Percentiles rank a stretch among this genome's conserved stretches.
Conservation (phyloP, 352 stramenopile genomes). For the Phytopythium boreale region DNA sequence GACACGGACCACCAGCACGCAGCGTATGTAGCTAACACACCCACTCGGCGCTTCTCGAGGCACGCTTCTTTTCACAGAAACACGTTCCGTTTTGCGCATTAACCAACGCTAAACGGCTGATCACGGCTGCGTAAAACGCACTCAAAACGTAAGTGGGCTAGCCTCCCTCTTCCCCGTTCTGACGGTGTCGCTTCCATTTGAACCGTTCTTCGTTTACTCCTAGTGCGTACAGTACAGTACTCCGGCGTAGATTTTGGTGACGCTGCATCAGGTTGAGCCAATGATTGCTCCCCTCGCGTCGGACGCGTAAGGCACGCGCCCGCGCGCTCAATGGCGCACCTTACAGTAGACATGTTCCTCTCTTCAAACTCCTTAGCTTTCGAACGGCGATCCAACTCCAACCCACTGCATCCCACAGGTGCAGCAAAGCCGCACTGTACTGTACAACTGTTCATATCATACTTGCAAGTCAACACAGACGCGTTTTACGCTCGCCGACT, state of each 20-base stretch:
- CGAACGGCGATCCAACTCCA: not conserved
- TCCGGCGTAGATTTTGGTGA: not conserved
- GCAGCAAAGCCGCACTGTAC: not conserved
- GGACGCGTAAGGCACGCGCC: not conserved
- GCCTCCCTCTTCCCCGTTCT: not conserved
- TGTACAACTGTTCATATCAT: not conserved
- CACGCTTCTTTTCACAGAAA: too few relatives aligned
- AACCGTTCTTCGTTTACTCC: not conserved
- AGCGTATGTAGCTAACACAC: too few relatives aligned
- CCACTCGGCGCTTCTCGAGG: not conserved
- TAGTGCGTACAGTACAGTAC: too few relatives aligned
- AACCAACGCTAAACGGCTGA: not conserved
- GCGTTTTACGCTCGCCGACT: not conserved
- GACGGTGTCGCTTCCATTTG: not conserved
- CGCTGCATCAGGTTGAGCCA: not conserved
- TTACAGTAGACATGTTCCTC: not conserved
- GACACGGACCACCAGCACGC: not conserved
- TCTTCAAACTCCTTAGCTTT: not conserved
- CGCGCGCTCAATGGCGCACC: not conserved
- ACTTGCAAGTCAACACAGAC: not conserved
- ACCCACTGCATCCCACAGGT: not conserved
- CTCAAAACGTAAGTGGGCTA: not conserved
- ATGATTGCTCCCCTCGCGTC: conserved; percentile 1
- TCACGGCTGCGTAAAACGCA: not conserved
- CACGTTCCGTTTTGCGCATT: not conserved